Evolutionary conservation across 129 eudicot species (phyloP).

Genomic region (Artemisia argyi): DNA sequence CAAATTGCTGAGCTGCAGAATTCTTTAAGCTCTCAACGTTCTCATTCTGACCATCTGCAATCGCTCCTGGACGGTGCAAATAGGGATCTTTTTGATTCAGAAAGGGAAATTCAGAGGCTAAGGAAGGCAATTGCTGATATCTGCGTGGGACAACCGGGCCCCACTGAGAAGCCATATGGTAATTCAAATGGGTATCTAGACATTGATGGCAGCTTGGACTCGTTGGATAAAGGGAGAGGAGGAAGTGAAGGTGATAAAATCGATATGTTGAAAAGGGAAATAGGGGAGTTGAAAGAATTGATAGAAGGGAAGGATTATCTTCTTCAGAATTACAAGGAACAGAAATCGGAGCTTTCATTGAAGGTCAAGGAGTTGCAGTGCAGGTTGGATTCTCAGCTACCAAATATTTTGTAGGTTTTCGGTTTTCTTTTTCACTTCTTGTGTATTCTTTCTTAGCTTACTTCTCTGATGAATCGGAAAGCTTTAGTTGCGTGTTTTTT

Average conservation of each 20-base stretch:
- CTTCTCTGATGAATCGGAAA: constrained; percentile 32
- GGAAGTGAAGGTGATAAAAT: constrained; percentile 52
- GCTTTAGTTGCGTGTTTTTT: constrained; percentile 26
- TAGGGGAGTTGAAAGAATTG: constrained; percentile 68
- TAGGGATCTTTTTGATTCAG: constrained; percentile 80
- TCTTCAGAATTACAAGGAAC: constrained; percentile 78
- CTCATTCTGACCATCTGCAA: constrained; percentile 78
- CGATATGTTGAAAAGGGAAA: constrained; percentile 67
- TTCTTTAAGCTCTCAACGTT: constrained; percentile 53
- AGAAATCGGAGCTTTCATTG: constrained; percentile 66
- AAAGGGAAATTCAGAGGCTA: constrained; percentile 86
- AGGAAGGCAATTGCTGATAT: constrained; percentile 91
- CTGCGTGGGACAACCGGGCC: constrained; percentile 58
- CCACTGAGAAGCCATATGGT: constrained; percentile 48
- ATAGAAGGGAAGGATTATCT: constrained; percentile 75
- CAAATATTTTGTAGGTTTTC: constrained; percentile 61
- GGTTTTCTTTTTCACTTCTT: constrained; percentile 19
- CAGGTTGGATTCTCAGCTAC: constrained; percentile 81
- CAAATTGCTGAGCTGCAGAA: constrained; percentile 78
- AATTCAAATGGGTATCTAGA: constrained; percentile 57
- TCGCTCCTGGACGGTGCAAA: constrained; percentile 70
- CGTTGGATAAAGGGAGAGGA: constrained; percentile 40
- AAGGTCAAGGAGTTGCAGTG: constrained; percentile 83
- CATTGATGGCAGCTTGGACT: constrained; percentile 40
- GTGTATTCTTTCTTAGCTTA: constrained; percentile 30